Percentiles rank a stretch among this genome's conserved stretches.
These are phyloP conservation scores for Colletotrichum lindemuthianum DNA, from an alignment of 2,329 filamentous ascomycete genomes.

Conservation along the genomic window DNA sequence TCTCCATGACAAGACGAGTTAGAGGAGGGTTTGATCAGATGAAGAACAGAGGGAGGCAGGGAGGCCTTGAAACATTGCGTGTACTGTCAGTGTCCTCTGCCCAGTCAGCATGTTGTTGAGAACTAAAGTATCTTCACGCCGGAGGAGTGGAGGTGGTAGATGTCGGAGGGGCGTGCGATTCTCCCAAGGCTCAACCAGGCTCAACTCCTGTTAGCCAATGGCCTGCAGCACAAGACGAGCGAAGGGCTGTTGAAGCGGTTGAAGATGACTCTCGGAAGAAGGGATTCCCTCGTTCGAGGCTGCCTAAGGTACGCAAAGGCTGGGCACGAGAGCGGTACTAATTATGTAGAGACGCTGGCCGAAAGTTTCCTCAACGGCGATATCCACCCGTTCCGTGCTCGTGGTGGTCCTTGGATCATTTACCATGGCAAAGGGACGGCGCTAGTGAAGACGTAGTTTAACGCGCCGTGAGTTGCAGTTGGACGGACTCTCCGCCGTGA, in stretches of 20 bases:
- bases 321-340: no score
- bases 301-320: no score
- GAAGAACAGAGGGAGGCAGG: no score
- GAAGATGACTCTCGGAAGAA: not conserved
- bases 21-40: no score
- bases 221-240: not conserved
- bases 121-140: slow-evolving; percentile 7
- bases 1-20: not conserved
- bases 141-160: slow-evolving; percentile 12
- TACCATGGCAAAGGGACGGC: slow-evolving; percentile 21
- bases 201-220: slow-evolving; percentile 9
- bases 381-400: no score
- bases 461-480: not conserved
- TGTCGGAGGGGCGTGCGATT: slow-evolving; percentile 1
- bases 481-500: slow-evolving; percentile 24
- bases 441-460: not conserved
- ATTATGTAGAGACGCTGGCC: no score
- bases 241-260: slow-evolving; percentile 14
- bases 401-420: slow-evolving; percentile 2
- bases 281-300: no score
- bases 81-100: not conserved
- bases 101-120: no score
- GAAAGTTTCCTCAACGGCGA: no score
- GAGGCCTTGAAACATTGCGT: slow-evolving; percentile 29
- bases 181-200: not conserved